Evolutionary conservation across 352 stramenopile species (phyloP), one percentile per base, ranked within the genome.

Genomic region (Phytophthora palmivora): DNA sequence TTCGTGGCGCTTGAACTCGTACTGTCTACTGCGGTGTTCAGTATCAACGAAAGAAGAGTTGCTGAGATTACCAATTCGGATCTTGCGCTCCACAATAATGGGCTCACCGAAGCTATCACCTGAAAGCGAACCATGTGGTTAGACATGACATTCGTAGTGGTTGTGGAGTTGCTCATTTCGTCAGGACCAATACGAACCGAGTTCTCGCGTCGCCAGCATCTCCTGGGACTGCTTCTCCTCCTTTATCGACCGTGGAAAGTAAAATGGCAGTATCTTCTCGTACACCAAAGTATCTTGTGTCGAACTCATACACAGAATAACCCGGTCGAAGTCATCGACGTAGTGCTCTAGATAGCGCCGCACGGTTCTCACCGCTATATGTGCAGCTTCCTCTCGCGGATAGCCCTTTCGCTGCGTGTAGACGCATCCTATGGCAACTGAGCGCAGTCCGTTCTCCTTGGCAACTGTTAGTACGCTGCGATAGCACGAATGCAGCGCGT

Each of bases 401-500:
- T 95, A 97, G 1, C 68, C 72, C 48, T 96, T 95, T 24, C 75
- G 65, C 16, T 70, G 77, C 30, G 73, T 79, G 72, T 92, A 96
- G 58, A 97, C 65, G 57, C 84, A 91, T 34, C 82, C 83, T 22
- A 97, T 72, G 9, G 84, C 88, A 3, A 97, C 67, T 4, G 67
- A 82, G 11, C 78, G 72, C 52, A 95, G 54, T 10, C 49, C 52
- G 19, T 90, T 70, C 61, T 96, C 80, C 42, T 83, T 88, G n/a
- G 84, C 82, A 2, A 85, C 69, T 15, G 72, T 72, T 10, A 97
- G 53, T 12, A 77, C 59, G 32, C 75, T 87, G 24, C 84, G 68
- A 49, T 96, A 96, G 64, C 89, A 92, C 58, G 76, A 81, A 52
- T 94, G 85, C 38, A 97, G 79, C 32, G 87, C 78, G 37, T 92